Evolutionary conservation across 192 early-diverging fungal genomes (phyloP), one percentile per base, ranked within the genome.

Genomic region (Coemansia sp.): DNA sequence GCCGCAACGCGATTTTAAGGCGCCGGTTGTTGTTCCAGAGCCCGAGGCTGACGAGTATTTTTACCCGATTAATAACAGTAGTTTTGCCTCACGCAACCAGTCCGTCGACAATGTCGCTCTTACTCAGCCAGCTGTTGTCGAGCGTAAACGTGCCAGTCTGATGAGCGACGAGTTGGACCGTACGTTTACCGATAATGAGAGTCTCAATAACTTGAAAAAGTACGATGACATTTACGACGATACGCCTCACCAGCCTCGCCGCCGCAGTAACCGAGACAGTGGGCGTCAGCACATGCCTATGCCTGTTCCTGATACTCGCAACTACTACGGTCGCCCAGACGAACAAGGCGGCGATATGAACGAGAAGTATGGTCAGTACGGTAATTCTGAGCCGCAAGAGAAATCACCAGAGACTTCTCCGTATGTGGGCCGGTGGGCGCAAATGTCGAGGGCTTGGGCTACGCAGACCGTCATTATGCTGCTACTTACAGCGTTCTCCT

Each of bases 381-480:
- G 53, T 34, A 29, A 48, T 7, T 6, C n/a, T 20, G 46, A 19
- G 20, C 36, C 20, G 8, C 12, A 50, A 10, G 20, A 6, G 32
- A 24, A 39, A 19, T 19, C 17, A 1, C 22, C 42, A 42, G 56
- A 62, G 2, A 72, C 72, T 12, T 36, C 22, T 29, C 74, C 78
- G 12, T 81, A 81, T 59, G 48, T 81, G 5, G 78, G 78, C 42
- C 69, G 69, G 24, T 76, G 78, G 74, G 74, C 58, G 10, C 56
- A 46, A 61, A 19, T 81, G 0, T 81, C 78, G 17, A 67, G 78
- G 4, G 40, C 74, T 2, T 81, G 78, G 78, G 70, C 74, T 3
- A 72, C 67, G 42, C 70, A 81, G 60, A 65, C 74, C 0, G 64
- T 81, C 1, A 65, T 81, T 13, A 58, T 81, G 67, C 63, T 76